Evolutionary conservation across 495 filamentous ascomycete genomes (phyloP).

Genomic region (Wilcoxina mikolae): DNA sequence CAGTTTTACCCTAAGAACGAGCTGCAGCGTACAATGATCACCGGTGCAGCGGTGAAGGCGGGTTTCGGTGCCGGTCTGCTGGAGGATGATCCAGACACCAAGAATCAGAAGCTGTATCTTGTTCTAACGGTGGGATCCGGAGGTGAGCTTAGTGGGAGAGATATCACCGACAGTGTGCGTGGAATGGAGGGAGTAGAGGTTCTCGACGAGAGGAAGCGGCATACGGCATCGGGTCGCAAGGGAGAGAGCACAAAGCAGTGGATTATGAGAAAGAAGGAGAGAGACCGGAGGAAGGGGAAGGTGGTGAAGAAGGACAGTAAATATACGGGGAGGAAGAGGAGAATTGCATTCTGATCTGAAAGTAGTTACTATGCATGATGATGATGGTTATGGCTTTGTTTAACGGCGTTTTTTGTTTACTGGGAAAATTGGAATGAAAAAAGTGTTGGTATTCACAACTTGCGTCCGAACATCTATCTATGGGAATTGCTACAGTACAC

Average conservation of each 20-base stretch:
- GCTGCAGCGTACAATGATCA: conserved; percentile 79
- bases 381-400: too few relatives aligned
- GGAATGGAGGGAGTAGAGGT: conserved; percentile 83
- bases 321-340: conserved; percentile 79
- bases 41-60: conserved; percentile 69
- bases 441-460: conserved; percentile 1
- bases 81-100: conserved; percentile 90
- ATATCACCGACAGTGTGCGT: conserved; percentile 73
- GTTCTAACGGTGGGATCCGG: conserved; percentile 80
- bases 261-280: conserved; percentile 91
- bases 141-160: conserved; percentile 42
- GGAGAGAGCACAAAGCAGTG: conserved; percentile 71
- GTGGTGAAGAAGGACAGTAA: conserved; percentile 79
- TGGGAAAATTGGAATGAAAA: too few relatives aligned
- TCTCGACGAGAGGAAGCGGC: conserved; percentile 50
- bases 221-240: conserved; percentile 40
- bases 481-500: conserved; percentile 6
- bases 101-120: conserved; percentile 87
- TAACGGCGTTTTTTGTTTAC: conserved; percentile 1
- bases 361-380: too few relatives aligned
- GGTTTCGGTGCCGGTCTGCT: conserved; percentile 91
- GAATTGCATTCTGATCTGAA: conserved; percentile 42
- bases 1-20: conserved; percentile 98
- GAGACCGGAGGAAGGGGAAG: conserved; percentile 88
- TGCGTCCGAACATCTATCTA: conserved; percentile 3